phyloP scores from a whole-genome alignment of 169 alveolate species.

The Cryptosporidium muris region DNA sequence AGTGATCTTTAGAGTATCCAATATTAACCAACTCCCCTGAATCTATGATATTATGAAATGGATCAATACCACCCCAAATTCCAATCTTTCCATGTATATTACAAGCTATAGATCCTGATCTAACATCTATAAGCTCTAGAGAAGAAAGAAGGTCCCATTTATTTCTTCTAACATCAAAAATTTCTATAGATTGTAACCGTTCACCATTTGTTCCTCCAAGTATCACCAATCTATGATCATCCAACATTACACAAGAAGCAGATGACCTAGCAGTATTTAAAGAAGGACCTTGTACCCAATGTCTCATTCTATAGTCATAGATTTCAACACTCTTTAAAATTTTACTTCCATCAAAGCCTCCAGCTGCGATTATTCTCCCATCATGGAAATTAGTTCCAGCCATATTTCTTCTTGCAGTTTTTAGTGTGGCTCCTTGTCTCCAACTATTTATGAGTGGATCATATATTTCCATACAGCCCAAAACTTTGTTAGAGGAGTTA shows the following conservation, averaged over 20 bases:
- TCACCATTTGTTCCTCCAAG: conserved; percentile 65
- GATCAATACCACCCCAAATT: conserved; percentile 64
- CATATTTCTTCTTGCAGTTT: conserved; percentile 42
- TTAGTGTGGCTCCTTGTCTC: conserved; percentile 59
- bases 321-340: conserved; percentile 30
- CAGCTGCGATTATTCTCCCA: conserved; percentile 56
- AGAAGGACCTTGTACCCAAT: conserved; percentile 28
- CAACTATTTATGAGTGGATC: conserved; percentile 57
- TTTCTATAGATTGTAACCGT: conserved; percentile 40
- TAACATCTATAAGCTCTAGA: conserved; percentile 36
- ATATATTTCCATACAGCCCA: conserved; percentile 41
- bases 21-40: conserved; percentile 52
- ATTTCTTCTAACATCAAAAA: conserved; percentile 55
- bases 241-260: conserved; percentile 45
- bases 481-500: conserved; percentile 14
- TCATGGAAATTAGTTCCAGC: conserved; percentile 29
- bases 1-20: conserved; percentile 16
- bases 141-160: conserved; percentile 47
- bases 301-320: conserved; percentile 52
- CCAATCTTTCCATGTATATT: conserved; percentile 36
- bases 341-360: conserved; percentile 47
- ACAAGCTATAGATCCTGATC: conserved; percentile 51
- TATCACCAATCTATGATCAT: conserved; percentile 29
- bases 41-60: conserved; percentile 7
- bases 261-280: conserved; percentile 56